Conservation (phyloP, 2,329 filamentous ascomycete genomes). For the Xylogone sp. region DNA sequence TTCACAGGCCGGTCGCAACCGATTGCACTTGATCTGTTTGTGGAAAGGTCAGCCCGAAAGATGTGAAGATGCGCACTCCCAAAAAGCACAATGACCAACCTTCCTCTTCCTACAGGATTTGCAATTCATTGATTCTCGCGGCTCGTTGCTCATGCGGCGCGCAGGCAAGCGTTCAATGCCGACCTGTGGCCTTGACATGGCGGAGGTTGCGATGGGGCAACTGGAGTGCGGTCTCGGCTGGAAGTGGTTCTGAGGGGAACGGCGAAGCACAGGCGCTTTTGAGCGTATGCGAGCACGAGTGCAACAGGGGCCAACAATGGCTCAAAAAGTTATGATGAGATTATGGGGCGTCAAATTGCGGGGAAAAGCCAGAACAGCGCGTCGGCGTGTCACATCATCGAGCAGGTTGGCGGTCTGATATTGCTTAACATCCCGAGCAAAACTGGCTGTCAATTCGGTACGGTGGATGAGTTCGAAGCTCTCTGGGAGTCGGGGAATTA, state of each 20-base stretch:
- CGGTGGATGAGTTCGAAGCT: not conserved
- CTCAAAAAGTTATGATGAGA: too few relatives aligned
- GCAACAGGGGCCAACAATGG: not conserved
- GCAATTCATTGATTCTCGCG: slow-evolving; percentile 91
- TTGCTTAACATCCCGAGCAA: not conserved
- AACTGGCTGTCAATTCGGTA: not conserved
- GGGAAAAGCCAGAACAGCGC: not conserved
- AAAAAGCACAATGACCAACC: slow-evolving; percentile 43
- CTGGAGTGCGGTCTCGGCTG: not conserved
- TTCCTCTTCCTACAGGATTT: slow-evolving; percentile 92
- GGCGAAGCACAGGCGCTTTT: not conserved
- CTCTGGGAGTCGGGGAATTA: not conserved
- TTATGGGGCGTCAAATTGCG: not conserved
- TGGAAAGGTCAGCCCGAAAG: slow-evolving; percentile 14
- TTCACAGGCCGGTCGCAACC: slow-evolving; percentile 78
- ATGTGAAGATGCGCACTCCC: slow-evolving; percentile 15
- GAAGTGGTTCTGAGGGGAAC: not conserved
- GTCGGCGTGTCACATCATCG: not conserved
- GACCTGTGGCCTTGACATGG: slow-evolving; percentile 29
- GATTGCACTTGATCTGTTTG: slow-evolving; percentile 89
- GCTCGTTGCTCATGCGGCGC: slow-evolving; percentile 44
- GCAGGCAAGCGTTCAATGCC: slow-evolving; percentile 30
- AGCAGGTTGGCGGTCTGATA: not conserved
- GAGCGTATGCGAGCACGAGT: not conserved
- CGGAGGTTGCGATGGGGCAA: slow-evolving; percentile 4